phyloP scores from a whole-genome alignment of 106 monocot genomes.

The Dendrobium catenatum region DNA sequence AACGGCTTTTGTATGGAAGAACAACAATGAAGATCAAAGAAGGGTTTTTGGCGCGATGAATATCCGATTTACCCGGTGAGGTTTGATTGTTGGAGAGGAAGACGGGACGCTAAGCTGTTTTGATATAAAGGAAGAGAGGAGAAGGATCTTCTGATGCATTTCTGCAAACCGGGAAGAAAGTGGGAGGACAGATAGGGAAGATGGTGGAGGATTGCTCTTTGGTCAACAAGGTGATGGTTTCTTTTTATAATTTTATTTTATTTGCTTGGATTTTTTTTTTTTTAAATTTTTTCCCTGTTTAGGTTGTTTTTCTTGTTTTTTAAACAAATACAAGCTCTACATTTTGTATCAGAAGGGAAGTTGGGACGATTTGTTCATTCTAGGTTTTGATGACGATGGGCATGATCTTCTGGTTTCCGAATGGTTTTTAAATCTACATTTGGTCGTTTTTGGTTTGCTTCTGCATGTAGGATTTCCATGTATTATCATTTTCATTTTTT shows the following conservation, averaged over 20 bases:
- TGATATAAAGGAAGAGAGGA: not conserved
- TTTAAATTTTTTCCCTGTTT: not conserved
- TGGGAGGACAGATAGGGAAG: not conserved
- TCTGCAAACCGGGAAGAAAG: not conserved
- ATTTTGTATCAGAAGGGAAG: not conserved
- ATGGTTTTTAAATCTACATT: not conserved
- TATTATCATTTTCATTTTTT: not conserved
- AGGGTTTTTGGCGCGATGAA: not conserved
- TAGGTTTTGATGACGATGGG: not conserved
- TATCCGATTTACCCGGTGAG: not conserved
- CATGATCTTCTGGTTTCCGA: not conserved
- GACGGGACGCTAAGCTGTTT: not conserved
- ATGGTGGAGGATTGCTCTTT: slow-evolving; percentile 14
- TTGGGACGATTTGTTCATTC: not conserved
- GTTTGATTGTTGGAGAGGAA: slow-evolving; percentile 6
- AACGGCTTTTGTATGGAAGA: not conserved
- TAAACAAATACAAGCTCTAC: not conserved
- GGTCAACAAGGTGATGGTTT: not conserved
- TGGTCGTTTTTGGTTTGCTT: not conserved
- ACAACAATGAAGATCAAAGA: not conserved
- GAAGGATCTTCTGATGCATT: not conserved
- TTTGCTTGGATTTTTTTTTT: not conserved
- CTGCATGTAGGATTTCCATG: not conserved
- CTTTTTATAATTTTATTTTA: not conserved
- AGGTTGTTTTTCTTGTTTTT: not conserved